phyloP scores from a whole-genome alignment of 306 rosid species.

The Inga oerstediana region DNA sequence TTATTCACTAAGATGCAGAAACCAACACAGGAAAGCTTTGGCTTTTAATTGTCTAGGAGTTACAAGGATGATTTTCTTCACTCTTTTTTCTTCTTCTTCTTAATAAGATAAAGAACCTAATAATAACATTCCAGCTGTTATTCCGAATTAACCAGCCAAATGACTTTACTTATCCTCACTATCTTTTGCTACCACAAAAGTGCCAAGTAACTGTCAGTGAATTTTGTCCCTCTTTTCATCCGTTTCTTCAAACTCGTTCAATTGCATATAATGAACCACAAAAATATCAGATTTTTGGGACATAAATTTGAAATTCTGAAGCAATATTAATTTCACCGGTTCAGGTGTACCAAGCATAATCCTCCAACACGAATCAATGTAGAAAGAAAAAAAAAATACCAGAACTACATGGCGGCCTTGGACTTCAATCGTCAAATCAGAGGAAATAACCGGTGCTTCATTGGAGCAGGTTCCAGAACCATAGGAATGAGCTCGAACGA shows the following conservation, averaged over 20 bases:
- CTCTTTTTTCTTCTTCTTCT: not conserved
- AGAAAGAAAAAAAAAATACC: slow-evolving; percentile 36
- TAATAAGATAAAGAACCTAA: not conserved
- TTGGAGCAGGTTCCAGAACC: slow-evolving; percentile 67
- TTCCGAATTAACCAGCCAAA: not conserved
- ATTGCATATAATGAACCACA: not conserved
- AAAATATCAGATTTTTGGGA: not conserved
- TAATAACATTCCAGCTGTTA: not conserved
- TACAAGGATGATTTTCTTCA: not conserved
- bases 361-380: not conserved
- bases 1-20: not conserved
- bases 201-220: not conserved
- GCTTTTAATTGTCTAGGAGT: not conserved
- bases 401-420: slow-evolving; percentile 66
- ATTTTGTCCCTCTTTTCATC: not conserved
- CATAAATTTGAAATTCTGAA: not conserved
- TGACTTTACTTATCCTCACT: not conserved
- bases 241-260: not conserved
- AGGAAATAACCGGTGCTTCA: slow-evolving; percentile 62
- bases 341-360: not conserved
- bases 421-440: slow-evolving; percentile 67
- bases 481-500: slow-evolving; percentile 76
- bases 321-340: not conserved
- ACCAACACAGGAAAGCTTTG: not conserved
- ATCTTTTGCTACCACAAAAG: not conserved